Conservation (phyloP, 345 rosid genomes). For the Theobroma cacao region DNA sequence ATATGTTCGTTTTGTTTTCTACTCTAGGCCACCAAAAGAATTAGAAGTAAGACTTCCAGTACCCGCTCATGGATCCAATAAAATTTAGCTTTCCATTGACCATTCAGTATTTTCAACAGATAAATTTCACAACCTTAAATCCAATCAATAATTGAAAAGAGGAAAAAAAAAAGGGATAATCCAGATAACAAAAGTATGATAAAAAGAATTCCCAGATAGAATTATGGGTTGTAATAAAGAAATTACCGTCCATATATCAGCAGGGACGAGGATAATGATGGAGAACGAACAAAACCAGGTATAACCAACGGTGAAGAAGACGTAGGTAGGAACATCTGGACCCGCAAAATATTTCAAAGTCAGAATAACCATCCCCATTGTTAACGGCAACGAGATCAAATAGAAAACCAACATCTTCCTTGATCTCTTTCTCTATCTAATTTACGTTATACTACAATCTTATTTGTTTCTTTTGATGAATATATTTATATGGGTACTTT, state of each 20-base stretch:
- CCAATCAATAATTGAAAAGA: not conserved
- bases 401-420: slow-evolving; percentile 70
- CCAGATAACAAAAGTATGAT: not conserved
- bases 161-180: not conserved
- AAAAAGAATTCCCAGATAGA: not conserved
- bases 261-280: slow-evolving; percentile 77
- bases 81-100: not conserved
- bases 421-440: not conserved
- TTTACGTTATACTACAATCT: not conserved
- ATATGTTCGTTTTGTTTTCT: not conserved
- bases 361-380: slow-evolving; percentile 64
- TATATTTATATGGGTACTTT: not conserved
- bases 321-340: slow-evolving; percentile 67
- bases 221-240: not conserved
- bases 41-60: not conserved
- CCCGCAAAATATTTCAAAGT: slow-evolving; percentile 64
- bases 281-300: slow-evolving; percentile 81
- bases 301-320: slow-evolving; percentile 73
- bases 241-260: slow-evolving; percentile 71
- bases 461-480: not conserved
- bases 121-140: not conserved
- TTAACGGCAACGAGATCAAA: slow-evolving; percentile 72
- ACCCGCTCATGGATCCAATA: not conserved
- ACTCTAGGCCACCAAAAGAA: not conserved
- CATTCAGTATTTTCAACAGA: not conserved